Evolutionary conservation across 1,139 yeast species (phyloP).

Genomic region (Pichia sp.): DNA sequence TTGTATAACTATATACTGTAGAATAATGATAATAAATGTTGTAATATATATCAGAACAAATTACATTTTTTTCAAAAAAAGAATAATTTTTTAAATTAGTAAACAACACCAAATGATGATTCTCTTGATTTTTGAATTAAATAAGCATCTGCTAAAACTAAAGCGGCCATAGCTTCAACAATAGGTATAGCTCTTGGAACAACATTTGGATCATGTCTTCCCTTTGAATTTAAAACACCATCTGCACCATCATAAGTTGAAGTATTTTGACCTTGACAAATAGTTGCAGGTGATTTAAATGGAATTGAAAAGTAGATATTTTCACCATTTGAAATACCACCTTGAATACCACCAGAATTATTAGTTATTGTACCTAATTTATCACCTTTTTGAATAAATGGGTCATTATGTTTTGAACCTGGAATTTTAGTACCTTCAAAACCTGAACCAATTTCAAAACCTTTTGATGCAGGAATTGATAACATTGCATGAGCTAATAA

Average conservation of each 20-base stretch:
- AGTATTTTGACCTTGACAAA: slow-evolving; percentile 86
- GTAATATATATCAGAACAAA: too few relatives aligned
- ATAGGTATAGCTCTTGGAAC: slow-evolving; percentile 98
- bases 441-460: slow-evolving; percentile 96
- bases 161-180: slow-evolving; percentile 96
- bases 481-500: slow-evolving; percentile 94
- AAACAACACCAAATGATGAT: slow-evolving; percentile 33
- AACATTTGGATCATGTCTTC: slow-evolving; percentile 97
- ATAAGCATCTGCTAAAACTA: slow-evolving; percentile 81
- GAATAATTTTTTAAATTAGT: slow-evolving; percentile 11
- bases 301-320: slow-evolving; percentile 91
- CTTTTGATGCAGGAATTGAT: slow-evolving; percentile 95
- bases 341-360: slow-evolving; percentile 96
- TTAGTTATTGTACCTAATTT: slow-evolving; percentile 80
- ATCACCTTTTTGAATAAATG: slow-evolving; percentile 51
- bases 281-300: slow-evolving; percentile 97
- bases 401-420: slow-evolving; percentile 91
- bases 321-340: slow-evolving; percentile 96
- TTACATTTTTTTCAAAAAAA: too few relatives aligned
- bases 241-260: slow-evolving; percentile 79
- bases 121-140: slow-evolving; percentile 85
- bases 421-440: slow-evolving; percentile 84
- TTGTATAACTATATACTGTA: too few relatives aligned
- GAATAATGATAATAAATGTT: too few relatives aligned
- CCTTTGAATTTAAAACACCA: slow-evolving; percentile 90